Evolutionary conservation across 177 flowering plant genomes (phyloP), one percentile per base, ranked within the genome.

Genomic region (Vitis hybrid): DNA sequence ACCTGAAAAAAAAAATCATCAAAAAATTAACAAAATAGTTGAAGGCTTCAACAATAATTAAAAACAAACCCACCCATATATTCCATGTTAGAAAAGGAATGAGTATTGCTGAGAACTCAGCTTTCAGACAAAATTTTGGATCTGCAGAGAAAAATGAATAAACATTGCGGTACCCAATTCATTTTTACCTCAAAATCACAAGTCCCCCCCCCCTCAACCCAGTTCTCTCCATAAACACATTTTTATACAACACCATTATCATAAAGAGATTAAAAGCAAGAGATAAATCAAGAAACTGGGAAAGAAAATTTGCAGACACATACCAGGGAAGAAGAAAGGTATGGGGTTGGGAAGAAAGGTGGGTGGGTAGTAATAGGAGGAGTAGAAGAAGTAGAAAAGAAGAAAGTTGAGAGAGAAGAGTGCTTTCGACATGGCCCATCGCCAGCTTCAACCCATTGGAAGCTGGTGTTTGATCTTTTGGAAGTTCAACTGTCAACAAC

Each of bases 391-490:
- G 78, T 67, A 65, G n/a, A 66, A 27, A 52, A 61, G 65, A 81
- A 69, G 76, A 61, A 71, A 73, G 53, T 49, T 56, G 35, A 72
- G 66, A 24, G 63, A 46, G 60, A 66, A 60, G 51, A 54, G 58
- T 27, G 24, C 63, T 59, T 51, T 58, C 67, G 67, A 71, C 72
- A 71, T 77, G 75, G 71, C 68, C 65, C 73, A 61, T 56, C 58
- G n/a, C 60, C 53, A 66, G 66, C 64, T 60, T 57, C 63, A 76
- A 72, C 79, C 21, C 48, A 50, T 68, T 21, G 64, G 76, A 76
- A 52, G 64, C 48, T 27, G 35, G 9, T 59, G 76, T 64, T 64
- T 72, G 30, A 76, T 67, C 79, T 69, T 17, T 57, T 67, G 75
- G 79, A 67, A 49, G 79, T 10, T 69, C 17, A 61, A 20, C 62